Evolutionary conservation across 2,329 filamentous ascomycete species (phyloP), one percentile per base, ranked within the genome.

Genomic region (Ascochyta rabiei): DNA sequence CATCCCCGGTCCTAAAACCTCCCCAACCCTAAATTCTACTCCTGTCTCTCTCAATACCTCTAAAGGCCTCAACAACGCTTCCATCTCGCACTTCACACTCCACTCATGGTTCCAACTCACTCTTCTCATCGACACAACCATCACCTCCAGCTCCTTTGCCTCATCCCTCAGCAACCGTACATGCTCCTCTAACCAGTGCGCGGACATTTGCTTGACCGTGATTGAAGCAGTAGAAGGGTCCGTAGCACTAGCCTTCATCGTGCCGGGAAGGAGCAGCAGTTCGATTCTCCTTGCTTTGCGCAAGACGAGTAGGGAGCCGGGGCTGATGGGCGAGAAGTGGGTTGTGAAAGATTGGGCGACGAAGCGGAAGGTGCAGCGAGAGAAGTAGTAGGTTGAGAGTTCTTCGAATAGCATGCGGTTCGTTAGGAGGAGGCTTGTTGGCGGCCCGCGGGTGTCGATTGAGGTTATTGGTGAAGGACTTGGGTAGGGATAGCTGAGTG

Each of bases 401-500:
- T 67, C 59, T 19, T 52, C 16, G 35, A 39, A 33, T 9, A 67
- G 39, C 12, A 34, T 23, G 7, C 43, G 56, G 46, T 51, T 57
- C 15, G 53, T 46, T 2, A 62, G 34, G 9, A 61, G 51, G 16
- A 64, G 58, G 3, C 39, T 42, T 4, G 39, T 45, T 9, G 61
- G 60, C 12, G 61, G 62, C 4, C 44, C 55, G 5, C 18, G 33
- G 6, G 28, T 46, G 38, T 57, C 47, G 28, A 64, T 62, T 10
- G 53, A 58, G n/a, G 59, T 31, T 19, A 67, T 57, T 21, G 57
- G 52, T 2, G 49, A 53, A 10, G 52, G 51, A 0, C 18, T n/a
- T 2, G 31, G 34, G 48, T 58, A 61, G 1, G 60, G 62, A 43
- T 65, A 65, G 48, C 48, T 60, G 15, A 47, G 52, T 7, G 57